Conservation (phyloP, 129 eudicot species). For the carrot (Daucus carota) region DNA sequence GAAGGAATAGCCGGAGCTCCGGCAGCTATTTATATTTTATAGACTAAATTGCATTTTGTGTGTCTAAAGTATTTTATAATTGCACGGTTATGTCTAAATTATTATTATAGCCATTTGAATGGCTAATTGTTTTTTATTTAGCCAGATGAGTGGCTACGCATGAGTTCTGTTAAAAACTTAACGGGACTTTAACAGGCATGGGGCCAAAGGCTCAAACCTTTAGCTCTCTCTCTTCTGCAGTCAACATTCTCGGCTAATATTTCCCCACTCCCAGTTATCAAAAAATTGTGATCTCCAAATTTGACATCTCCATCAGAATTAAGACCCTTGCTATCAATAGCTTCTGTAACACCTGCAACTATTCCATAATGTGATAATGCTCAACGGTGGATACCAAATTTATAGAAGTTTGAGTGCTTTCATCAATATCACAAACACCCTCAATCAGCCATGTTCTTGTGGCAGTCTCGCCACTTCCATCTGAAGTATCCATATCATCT, state of each 20-base stretch:
- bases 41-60: too few relatives aligned
- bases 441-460: not conserved
- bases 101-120: too few relatives aligned
- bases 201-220: conserved; percentile 3
- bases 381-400: conserved; percentile 12
- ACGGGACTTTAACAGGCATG: too few relatives aligned
- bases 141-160: too few relatives aligned
- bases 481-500: not conserved
- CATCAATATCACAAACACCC: not conserved
- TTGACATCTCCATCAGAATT: not conserved
- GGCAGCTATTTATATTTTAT: too few relatives aligned
- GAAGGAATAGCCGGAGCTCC: too few relatives aligned
- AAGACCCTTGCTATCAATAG: not conserved
- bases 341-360: conserved; percentile 6
- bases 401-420: conserved; percentile 11
- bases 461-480: not conserved
- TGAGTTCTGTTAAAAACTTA: too few relatives aligned
- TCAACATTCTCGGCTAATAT: not conserved
- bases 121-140: too few relatives aligned
- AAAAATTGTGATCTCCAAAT: not conserved
- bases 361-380: conserved; percentile 11
- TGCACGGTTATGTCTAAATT: too few relatives aligned
- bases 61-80: too few relatives aligned
- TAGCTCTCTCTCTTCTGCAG: not conserved
- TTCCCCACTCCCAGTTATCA: not conserved